Base-by-base conservation (phyloP, 495 filamentous ascomycete species). In the Aspergillus conjunctus region DNA sequence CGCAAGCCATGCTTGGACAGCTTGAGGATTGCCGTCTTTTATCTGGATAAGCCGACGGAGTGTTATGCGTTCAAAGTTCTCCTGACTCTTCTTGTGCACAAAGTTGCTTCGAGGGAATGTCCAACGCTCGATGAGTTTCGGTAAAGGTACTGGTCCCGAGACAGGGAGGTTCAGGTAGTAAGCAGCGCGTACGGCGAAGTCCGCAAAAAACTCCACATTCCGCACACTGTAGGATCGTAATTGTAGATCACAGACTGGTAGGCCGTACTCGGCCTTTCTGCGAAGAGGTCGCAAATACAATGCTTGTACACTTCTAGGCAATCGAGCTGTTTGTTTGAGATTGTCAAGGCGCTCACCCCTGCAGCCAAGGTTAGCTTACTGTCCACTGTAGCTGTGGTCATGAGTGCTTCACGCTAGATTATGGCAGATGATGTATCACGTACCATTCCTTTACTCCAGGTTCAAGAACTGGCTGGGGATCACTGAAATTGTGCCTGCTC, bases 61-160 rank as follows among this genome's bases (percentile, higher is more conserved):
- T 17, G 94, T 98, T 55, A 92, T 87, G 17, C 94, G 83, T 79
- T 97, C 93, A 68, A 93, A 98, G 71, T 98, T 98, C 77, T 98
- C 95, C 74, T 98, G 92, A 58, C 85, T 88, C 79, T 98, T 98
- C 79, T 98, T 98, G 81, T 89, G 87, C 58, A 97, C 87, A 80
- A 98, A 98, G 71, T 89, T 88, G 64, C 84, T 86, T 69, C 84
- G 85, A 26, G 93, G 93, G 12, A 98, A 93, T 51, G 94, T 98
- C 95, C 95, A 98, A 59, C 92, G 83, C 76, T 98, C 88, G 17
- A 83, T 86, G 45, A 91, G 90, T 55, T 88, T 84, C 5, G 94
- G 94, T 34, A 98, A 80, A n/a, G 94, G 92, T 5, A 96, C 80
- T 21, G 94, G 92, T 0, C 94, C 94, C 41, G 81, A 88, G 14